Evolutionary conservation across 306 rosid genomes (phyloP).

Genomic region (Trifolium pratense): DNA sequence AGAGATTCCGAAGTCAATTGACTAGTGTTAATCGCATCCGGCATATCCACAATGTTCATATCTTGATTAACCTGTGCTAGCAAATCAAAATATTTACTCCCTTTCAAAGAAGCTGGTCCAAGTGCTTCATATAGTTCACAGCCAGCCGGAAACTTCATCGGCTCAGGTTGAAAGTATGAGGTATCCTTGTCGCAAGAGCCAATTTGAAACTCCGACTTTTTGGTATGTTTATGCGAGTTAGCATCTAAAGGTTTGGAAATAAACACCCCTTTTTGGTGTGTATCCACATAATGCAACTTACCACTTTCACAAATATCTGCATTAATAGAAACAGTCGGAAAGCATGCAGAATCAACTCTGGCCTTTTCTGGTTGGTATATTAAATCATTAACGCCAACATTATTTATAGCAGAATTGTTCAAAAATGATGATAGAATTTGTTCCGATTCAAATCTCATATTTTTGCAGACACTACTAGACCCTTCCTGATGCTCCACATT

Average conservation of each 20-base stretch:
- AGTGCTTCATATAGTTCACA: constrained; percentile 96
- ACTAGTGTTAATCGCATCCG: constrained; percentile 60
- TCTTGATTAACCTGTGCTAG: constrained; percentile 52
- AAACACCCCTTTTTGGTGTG: constrained; percentile 47
- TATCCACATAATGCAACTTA: constrained; percentile 42
- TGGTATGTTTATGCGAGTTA: constrained; percentile 46
- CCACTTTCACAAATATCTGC: constrained; percentile 54
- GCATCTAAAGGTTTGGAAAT: constrained; percentile 49
- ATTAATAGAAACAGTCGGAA: constrained; percentile 54
- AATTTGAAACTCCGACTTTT: constrained; percentile 48
- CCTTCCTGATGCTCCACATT: constrained; percentile 52
- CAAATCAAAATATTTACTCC: constrained; percentile 56
- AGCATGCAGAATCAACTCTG: constrained; percentile 40
- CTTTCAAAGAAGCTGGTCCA: constrained; percentile 78
- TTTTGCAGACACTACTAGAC: constrained; percentile 51
- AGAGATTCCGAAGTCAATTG: constrained; percentile 69
- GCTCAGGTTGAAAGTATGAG: constrained; percentile 39
- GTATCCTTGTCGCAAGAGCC: constrained; percentile 45
- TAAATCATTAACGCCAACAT: constrained; percentile 33
- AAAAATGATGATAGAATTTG: constrained; percentile 40
- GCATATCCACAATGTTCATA: constrained; percentile 52
- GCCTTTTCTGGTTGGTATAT: constrained; percentile 45
- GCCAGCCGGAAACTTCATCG: constrained; percentile 87
- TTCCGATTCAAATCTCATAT: constrained; percentile 45
- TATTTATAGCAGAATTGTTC: constrained; percentile 42